Base-by-base conservation (phyloP, 2,329 filamentous ascomycete genomes). In the Aspergillus pseudonomiae region DNA sequence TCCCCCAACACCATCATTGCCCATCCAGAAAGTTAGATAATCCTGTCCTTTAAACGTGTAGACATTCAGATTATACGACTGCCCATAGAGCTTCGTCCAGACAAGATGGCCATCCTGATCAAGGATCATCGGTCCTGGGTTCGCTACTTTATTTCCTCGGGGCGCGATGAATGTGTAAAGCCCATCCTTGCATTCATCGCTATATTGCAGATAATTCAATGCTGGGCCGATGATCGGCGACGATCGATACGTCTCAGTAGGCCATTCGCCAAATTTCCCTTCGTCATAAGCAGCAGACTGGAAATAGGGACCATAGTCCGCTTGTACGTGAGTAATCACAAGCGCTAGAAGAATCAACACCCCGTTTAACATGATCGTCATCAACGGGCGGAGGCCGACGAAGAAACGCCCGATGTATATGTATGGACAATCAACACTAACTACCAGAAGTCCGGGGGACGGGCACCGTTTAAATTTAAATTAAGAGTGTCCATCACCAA, bases 1-100 rank as follows among this genome's bases (percentile, higher is more conserved):
- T 2, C 81, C 82, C 2, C 77, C 77, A 16, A 70, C 61, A n/a
- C 80, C 78, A 36, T 80, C 76, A 66, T 81, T 78, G 19, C 82
- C 82, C n/a, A 79, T 75, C 82, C 82, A 84, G 66, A 83, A 84
- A 0, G 81, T 83, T 57, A 84, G 68, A 70, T 83, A 83, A 10
- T 74, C 68, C 63, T 82, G 69, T 2, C 78, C 80, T 62, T 76
- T 77, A 65, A 80, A 84, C 9, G 70, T 66, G 67, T 84, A 80
- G 1, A 82, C 78, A 64, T 80, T 79, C 5, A 83, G 68, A 66
- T 83, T 82, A 64, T 83, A 83, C 6, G 80, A 78, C 56, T 80
- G 74, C 12, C 70, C 68, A 50, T 76, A 76, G 43, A 72, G 67
- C 34, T 72, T 75, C 54, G 78, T 81, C 82, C 82, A 84, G 9